These are phyloP conservation scores for Lophiotrema nucula DNA, from an alignment of 495 filamentous ascomycete species.

Conservation along the genomic window DNA sequence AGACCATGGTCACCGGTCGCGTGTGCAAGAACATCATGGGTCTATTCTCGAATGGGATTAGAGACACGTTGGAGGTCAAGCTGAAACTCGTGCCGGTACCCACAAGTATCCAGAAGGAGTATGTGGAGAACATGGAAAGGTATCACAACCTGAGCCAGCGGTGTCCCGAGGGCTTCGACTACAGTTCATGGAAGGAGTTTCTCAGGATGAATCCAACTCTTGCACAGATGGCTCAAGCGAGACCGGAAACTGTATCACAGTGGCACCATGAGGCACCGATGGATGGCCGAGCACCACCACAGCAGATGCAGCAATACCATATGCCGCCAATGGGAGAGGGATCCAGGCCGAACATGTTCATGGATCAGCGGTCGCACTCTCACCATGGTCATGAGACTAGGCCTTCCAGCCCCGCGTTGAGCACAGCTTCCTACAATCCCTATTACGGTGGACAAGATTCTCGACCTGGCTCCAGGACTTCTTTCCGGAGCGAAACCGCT, in stretches of 20 bases:
- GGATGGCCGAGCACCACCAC: constrained; percentile 28
- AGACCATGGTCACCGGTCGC: constrained; percentile 83
- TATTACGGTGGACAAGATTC: constrained; percentile 25
- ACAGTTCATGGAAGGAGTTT: constrained; percentile 57
- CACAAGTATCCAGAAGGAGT: constrained; percentile 68
- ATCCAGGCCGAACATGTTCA: background rate
- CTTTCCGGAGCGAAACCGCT: constrained; percentile 34
- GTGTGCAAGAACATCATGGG: constrained; percentile 82
- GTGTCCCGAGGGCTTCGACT: constrained; percentile 64
- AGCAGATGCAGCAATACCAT: constrained; percentile 35
- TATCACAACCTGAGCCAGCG: constrained; percentile 60
- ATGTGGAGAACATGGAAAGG: constrained; percentile 61
- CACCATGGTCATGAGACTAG: constrained; percentile 39
- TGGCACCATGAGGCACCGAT: background rate
- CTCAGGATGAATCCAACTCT: constrained; percentile 39
- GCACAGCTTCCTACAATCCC: constrained; percentile 35
- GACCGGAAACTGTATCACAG: background rate
- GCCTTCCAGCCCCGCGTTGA: constrained; percentile 45
- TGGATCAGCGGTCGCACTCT: constrained; percentile 6
- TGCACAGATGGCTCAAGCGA: constrained; percentile 22
- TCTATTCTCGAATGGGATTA: constrained; percentile 76
- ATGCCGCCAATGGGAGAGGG: constrained; percentile 5
- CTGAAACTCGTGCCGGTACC: constrained; percentile 80
- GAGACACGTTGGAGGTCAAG: constrained; percentile 93
- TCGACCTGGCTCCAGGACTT: constrained; percentile 50